These are phyloP conservation scores for Tolypocladium pustulatum DNA, from an alignment of 2,329 filamentous ascomycete species.

Conservation along the genomic window DNA sequence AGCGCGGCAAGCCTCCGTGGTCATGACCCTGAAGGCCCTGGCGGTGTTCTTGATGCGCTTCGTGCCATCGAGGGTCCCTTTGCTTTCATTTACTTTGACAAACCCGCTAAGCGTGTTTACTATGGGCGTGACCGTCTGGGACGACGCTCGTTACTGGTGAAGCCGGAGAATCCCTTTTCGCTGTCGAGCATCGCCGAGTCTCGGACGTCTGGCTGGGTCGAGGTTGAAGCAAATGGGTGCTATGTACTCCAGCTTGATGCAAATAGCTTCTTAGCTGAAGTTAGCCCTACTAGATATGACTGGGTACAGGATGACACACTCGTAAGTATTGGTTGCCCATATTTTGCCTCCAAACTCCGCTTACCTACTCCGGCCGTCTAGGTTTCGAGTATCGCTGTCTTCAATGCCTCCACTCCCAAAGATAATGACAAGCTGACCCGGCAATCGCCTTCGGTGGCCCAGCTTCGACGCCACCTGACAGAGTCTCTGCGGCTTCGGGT, in stretches of 20 bases:
- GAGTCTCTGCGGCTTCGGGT: slow-evolving; percentile 56
- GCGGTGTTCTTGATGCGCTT: slow-evolving; percentile 38
- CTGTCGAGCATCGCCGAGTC: slow-evolving; percentile 63
- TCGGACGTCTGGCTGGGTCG: slow-evolving; percentile 48
- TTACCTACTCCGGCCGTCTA: slow-evolving; percentile 12
- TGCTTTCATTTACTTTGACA: slow-evolving; percentile 78
- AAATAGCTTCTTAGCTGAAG: not conserved
- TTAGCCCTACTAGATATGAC: slow-evolving; percentile 13
- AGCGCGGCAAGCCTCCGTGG: slow-evolving; percentile 25
- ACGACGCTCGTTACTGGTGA: slow-evolving; percentile 66
- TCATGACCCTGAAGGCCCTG: slow-evolving; percentile 11
- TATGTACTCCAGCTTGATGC: slow-evolving; percentile 52
- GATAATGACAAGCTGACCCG: slow-evolving; percentile 11
- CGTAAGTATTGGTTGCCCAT: slow-evolving; percentile 27
- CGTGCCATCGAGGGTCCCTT: slow-evolving; percentile 69
- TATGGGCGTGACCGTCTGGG: slow-evolving; percentile 85
- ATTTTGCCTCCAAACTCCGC: slow-evolving; percentile 25
- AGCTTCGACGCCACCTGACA: slow-evolving; percentile 43
- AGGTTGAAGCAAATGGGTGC: slow-evolving; percentile 78
- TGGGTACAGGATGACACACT: slow-evolving; percentile 26
- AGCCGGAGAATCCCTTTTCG: slow-evolving; percentile 37
- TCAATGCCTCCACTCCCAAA: slow-evolving; percentile 36
- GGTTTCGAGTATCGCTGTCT: slow-evolving; percentile 43
- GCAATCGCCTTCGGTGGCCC: slow-evolving; percentile 37
- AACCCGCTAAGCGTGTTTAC: slow-evolving; percentile 49